These are phyloP conservation scores for Phallus indusiatus DNA, from an alignment of 768 basidiomycete species.

Conservation along the genomic window DNA sequence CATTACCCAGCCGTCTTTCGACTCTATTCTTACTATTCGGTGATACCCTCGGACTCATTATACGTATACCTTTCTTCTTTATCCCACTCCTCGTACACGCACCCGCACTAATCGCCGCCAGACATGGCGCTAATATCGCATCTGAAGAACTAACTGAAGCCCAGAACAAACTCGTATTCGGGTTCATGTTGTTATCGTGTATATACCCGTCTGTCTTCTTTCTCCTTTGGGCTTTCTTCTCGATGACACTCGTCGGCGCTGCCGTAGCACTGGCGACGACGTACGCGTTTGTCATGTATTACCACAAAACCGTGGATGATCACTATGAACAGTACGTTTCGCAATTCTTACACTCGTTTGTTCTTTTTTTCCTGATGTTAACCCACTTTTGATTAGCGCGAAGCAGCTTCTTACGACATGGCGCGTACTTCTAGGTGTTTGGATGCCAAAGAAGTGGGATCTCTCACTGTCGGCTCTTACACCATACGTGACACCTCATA, in stretches of 20 bases:
- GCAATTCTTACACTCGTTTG: constrained; percentile 1
- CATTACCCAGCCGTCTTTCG: constrained; percentile 74
- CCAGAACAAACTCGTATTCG: constrained; percentile 93
- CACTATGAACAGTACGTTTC: constrained; percentile 65
- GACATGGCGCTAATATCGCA: constrained; percentile 61
- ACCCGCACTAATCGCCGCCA: constrained; percentile 79
- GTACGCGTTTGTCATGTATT: constrained; percentile 76
- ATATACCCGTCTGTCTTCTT: constrained; percentile 83
- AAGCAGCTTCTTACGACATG: constrained; percentile 90
- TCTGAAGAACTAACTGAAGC: constrained; percentile 93
- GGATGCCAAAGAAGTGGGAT: constrained; percentile 82
- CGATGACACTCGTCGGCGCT: constrained; percentile 66
- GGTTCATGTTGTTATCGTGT: constrained; percentile 56
- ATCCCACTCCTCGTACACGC: constrained; percentile 75
- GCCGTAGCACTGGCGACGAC: constrained; percentile 58
- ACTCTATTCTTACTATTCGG: constrained; percentile 72
- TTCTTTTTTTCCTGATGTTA: not conserved
- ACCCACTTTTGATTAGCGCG: constrained; percentile 38
- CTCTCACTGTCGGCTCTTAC: constrained; percentile 63
- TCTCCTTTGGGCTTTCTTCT: constrained; percentile 75
- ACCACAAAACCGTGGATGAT: constrained; percentile 75
- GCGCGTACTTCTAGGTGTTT: constrained; percentile 92
- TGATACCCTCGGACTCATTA: constrained; percentile 59
- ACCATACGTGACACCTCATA: constrained; percentile 57
- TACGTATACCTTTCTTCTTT: constrained; percentile 82